These are phyloP conservation scores for Allodekkera sacchari DNA, from an alignment of 805 yeast genomes.

Conservation along the genomic window DNA sequence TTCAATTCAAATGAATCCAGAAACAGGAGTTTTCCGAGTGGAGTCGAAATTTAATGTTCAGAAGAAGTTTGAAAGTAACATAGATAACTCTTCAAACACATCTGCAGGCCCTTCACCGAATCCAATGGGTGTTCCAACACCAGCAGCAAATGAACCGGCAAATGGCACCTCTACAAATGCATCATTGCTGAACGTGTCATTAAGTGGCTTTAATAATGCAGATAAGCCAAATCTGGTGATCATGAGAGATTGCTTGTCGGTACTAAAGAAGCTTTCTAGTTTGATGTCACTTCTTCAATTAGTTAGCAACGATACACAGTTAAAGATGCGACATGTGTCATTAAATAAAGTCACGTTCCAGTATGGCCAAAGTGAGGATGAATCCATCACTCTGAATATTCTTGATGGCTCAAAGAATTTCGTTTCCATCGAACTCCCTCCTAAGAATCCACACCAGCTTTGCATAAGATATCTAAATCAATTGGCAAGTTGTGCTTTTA, in stretches of 20 bases:
- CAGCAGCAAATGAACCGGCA: conserved; percentile 2
- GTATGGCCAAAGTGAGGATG: conserved; percentile 20
- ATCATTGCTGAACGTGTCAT: background rate
- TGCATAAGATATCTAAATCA: conserved; percentile 19
- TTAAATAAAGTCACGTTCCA: conserved; percentile 22
- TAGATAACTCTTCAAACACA: conserved; percentile 1
- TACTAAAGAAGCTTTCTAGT: conserved; percentile 21
- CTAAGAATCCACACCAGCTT: conserved; percentile 21
- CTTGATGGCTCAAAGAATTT: conserved; percentile 13
- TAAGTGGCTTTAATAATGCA: background rate
- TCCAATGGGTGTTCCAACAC: too few relatives aligned
- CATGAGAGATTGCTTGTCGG: conserved; percentile 17
- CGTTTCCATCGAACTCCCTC: conserved; percentile 19
- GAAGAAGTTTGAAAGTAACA: conserved; percentile 12
- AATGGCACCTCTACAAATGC: background rate
- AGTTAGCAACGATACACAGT: conserved; percentile 19
- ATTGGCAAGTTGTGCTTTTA: conserved; percentile 12
- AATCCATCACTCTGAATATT: conserved; percentile 20
- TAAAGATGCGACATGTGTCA: conserved; percentile 20
- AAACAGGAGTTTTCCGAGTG: conserved; percentile 21
- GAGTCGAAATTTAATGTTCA: conserved; percentile 18
- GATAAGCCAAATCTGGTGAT: conserved; percentile 5
- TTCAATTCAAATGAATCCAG: conserved; percentile 16
- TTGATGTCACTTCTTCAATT: conserved; percentile 22
- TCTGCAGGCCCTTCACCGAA: conserved; percentile 1